Evolutionary conservation across 2,329 filamentous ascomycete species (phyloP).

Genomic region (Truncatella angustata): DNA sequence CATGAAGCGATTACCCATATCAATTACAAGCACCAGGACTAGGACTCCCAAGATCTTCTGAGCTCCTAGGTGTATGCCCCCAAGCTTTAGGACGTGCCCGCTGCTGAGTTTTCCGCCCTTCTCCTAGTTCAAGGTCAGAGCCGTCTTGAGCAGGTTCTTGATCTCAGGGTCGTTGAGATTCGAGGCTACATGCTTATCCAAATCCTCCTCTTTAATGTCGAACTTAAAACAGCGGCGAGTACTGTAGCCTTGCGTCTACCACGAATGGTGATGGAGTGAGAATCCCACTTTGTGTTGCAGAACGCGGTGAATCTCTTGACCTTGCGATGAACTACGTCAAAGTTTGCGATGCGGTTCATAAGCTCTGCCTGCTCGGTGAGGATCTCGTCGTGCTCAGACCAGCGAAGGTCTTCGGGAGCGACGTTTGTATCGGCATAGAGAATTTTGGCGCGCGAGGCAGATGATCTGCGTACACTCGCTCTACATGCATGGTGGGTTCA

Average conservation of each 20-base stretch:
- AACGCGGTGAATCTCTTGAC: neutral
- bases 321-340: neutral
- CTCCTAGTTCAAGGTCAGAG: neutral
- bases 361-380: neutral
- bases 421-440: neutral
- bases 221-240: neutral
- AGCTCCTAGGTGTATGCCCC: neutral
- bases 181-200: neutral
- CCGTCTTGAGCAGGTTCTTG: neutral
- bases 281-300: neutral
- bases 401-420: neutral
- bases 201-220: neutral
- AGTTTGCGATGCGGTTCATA: neutral
- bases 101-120: neutral
- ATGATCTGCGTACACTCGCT: too few species aligned
- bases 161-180: neutral
- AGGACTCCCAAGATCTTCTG: slow-evolving; percentile 1
- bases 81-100: neutral
- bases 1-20: too few species aligned
- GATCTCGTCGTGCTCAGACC: neutral
- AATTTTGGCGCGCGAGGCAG: neutral
- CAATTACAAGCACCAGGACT: too few species aligned
- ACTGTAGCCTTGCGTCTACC: neutral
- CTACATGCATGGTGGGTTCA: neutral
- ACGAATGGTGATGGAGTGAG: neutral